Conservation (phyloP, 306 rosid species). For the apple (Malus domestica) region DNA sequence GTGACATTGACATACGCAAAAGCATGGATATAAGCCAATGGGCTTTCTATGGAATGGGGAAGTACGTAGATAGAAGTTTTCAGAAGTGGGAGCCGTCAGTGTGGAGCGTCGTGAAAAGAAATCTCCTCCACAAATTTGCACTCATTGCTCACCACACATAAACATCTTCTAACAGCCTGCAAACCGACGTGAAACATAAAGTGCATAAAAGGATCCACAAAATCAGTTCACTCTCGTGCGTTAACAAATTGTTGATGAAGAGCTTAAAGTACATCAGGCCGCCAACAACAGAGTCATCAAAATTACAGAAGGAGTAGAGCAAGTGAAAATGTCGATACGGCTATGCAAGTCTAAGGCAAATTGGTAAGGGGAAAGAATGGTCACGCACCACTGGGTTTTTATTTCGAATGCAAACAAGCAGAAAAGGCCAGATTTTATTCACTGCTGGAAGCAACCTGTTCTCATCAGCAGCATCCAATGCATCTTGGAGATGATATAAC, state of each 20-base stretch:
- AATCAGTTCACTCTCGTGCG: too few species aligned
- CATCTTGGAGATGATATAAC: slow-evolving; percentile 58
- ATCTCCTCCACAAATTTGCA: slow-evolving; percentile 51
- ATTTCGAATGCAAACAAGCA: slow-evolving; percentile 68
- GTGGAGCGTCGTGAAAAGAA: slow-evolving; percentile 84
- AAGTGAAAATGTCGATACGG: background rate
- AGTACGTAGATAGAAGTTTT: slow-evolving; percentile 50
- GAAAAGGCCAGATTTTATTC: slow-evolving; percentile 91
- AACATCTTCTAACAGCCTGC: too few species aligned
- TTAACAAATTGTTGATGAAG: too few species aligned
- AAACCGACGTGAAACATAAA: too few species aligned
- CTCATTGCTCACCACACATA: too few species aligned
- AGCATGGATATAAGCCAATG: background rate
- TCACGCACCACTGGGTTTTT: slow-evolving; percentile 68
- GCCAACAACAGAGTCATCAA: too few species aligned
- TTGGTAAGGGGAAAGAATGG: slow-evolving; percentile 9
- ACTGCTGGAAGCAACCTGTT: slow-evolving; percentile 93
- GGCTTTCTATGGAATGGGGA: slow-evolving; percentile 57
- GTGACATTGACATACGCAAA: too few species aligned
- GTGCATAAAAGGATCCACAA: too few species aligned
- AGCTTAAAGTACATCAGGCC: too few species aligned
- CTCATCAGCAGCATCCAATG: slow-evolving; percentile 54
- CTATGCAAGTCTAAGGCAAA: background rate
- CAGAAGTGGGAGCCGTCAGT: slow-evolving; percentile 74
- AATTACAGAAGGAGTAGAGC: background rate